phyloP scores from a whole-genome alignment of 2,329 filamentous ascomycete species.

The Scedosporium aurantiacum region DNA sequence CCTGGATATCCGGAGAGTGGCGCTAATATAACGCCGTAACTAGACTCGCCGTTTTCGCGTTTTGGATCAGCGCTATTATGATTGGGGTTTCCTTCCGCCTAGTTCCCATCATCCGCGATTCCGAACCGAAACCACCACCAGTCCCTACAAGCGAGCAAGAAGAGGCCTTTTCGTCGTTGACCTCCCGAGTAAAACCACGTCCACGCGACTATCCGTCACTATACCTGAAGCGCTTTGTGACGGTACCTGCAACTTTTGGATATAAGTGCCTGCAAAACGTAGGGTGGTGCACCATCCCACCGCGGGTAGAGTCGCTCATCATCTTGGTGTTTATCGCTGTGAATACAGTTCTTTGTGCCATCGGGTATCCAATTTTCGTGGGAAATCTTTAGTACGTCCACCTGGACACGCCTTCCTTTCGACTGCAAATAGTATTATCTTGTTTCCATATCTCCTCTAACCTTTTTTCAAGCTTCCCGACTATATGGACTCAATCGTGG shows the following conservation, averaged over 20 bases:
- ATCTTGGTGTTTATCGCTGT: constrained; percentile 25
- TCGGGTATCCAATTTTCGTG: constrained; percentile 25
- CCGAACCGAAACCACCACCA: background rate
- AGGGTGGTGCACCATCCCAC: constrained; percentile 33
- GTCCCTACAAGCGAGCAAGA: background rate
- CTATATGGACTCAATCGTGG: constrained; percentile 22
- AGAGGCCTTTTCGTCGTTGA: constrained; percentile 1
- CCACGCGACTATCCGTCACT: constrained; percentile 7
- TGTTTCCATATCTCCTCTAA: background rate
- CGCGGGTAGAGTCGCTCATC: constrained; percentile 30
- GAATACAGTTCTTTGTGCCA: constrained; percentile 24
- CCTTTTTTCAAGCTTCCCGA: constrained; percentile 20
- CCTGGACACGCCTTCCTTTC: background rate
- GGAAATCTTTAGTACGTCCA: constrained; percentile 28
- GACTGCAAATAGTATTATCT: no score
- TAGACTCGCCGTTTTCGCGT: constrained; percentile 25
- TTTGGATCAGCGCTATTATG: constrained; percentile 27
- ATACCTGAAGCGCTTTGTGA: constrained; percentile 23
- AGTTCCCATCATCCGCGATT: constrained; percentile 6
- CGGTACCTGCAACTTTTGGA: constrained; percentile 32
- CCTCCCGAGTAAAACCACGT: background rate
- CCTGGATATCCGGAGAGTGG: background rate
- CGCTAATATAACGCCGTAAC: background rate
- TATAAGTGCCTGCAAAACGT: constrained; percentile 29
- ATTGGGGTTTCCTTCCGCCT: constrained; percentile 24